Conservation (phyloP, 1,139 yeast species). For the Hansenula sp. region DNA sequence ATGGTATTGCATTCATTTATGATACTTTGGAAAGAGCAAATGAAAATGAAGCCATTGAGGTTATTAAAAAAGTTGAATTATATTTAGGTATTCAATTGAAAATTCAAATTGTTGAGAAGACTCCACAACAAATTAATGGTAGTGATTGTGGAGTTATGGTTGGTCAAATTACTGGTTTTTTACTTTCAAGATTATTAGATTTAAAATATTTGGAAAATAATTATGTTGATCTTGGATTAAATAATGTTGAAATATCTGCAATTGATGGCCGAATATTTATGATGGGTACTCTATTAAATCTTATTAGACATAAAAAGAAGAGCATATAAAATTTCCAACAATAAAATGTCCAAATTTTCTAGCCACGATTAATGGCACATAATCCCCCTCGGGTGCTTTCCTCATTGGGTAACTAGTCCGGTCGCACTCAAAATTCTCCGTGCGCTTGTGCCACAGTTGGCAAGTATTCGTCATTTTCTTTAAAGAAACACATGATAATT, state of each 20-base stretch:
- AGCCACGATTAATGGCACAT: too few relatives aligned
- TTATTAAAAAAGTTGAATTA: slow-evolving; percentile 30
- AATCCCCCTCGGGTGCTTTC: too few relatives aligned
- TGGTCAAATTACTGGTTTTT: slow-evolving; percentile 42
- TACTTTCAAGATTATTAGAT: slow-evolving; percentile 35
- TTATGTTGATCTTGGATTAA: slow-evolving; percentile 29
- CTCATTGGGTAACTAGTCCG: too few relatives aligned
- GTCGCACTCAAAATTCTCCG: too few relatives aligned
- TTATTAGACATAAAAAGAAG: slow-evolving; percentile 1
- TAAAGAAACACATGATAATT: too few relatives aligned
- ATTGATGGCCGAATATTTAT: slow-evolving; percentile 41
- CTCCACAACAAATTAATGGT: slow-evolving; percentile 76
- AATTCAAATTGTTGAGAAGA: slow-evolving; percentile 28
- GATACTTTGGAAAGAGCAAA: slow-evolving; percentile 44
- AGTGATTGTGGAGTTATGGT: slow-evolving; percentile 65
- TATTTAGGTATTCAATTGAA: slow-evolving; percentile 25
- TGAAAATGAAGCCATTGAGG: slow-evolving; percentile 29
- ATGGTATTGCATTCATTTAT: slow-evolving; percentile 35
- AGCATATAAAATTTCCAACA: background rate
- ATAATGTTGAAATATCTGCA: slow-evolving; percentile 33
- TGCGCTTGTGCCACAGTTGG: too few relatives aligned
- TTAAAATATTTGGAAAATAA: slow-evolving; percentile 19
- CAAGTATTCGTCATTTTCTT: too few relatives aligned
- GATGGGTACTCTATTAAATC: slow-evolving; percentile 23
- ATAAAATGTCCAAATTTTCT: too few relatives aligned